Percentiles rank a stretch among this genome's conserved stretches.
Evolutionary conservation across 2,329 filamentous ascomycete genomes (phyloP).

Genomic region (Botrytis byssoidea): DNA sequence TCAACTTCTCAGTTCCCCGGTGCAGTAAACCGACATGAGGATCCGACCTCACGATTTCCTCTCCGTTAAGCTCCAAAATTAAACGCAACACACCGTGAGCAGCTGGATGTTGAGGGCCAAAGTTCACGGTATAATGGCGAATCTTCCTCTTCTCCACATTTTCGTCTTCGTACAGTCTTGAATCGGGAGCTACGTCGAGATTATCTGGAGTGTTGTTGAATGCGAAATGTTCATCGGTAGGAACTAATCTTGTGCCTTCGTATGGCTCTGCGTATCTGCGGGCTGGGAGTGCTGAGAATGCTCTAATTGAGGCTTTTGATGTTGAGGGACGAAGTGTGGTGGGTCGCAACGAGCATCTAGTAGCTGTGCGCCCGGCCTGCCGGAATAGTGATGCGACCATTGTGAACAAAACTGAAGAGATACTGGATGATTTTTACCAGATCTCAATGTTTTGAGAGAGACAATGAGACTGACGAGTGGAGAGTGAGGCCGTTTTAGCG

Average conservation of each 20-base stretch:
- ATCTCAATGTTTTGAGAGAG: conserved; percentile 28
- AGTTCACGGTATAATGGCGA: conserved; percentile 99
- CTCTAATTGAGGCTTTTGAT: conserved; percentile 48
- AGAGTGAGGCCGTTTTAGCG: conserved; percentile 20
- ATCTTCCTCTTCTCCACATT: conserved; percentile 72
- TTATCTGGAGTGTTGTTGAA: conserved; percentile 48
- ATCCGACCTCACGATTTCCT: conserved; percentile 95
- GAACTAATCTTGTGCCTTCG: conserved; percentile 50
- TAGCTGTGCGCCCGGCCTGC: conserved; percentile 69
- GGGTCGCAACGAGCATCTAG: conserved; percentile 59
- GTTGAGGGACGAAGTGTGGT: conserved; percentile 38
- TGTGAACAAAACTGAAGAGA: conserved; percentile 39
- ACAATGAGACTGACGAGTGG: conserved; percentile 25
- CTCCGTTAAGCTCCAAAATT: conserved; percentile 96
- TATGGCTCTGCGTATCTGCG: conserved; percentile 62
- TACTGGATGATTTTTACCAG: conserved; percentile 30
- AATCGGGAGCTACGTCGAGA: conserved; percentile 37
- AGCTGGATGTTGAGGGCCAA: conserved; percentile 96
- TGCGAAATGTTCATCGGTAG: conserved; percentile 63
- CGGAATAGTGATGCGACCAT: conserved; percentile 74
- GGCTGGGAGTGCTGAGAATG: conserved; percentile 63
- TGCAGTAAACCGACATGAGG: conserved; percentile 96
- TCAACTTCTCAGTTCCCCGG: conserved; percentile 97
- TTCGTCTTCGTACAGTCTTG: conserved; percentile 43
- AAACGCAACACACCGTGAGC: conserved; percentile 96